phyloP scores from a whole-genome alignment of 179 eudicot genomes.

The Camellia oleifera region DNA sequence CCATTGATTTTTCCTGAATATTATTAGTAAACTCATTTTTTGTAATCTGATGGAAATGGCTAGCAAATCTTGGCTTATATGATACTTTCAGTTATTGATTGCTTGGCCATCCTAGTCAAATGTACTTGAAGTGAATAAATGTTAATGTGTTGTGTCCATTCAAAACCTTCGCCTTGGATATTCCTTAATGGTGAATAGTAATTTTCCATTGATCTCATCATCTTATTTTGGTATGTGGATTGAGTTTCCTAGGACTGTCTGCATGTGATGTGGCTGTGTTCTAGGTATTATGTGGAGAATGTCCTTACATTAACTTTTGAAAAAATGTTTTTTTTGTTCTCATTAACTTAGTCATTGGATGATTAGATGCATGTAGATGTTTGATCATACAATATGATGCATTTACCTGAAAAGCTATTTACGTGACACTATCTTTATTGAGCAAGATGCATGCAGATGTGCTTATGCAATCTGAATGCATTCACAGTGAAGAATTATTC shows the following conservation, averaged over 20 bases:
- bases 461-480: background rate
- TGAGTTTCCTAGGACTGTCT: background rate
- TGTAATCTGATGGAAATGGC: background rate
- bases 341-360: background rate
- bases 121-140: background rate
- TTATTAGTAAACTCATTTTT: no score
- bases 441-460: conserved; percentile 1
- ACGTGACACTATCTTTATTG: background rate
- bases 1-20: no score
- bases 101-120: background rate
- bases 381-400: background rate
- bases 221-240: background rate
- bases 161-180: background rate
- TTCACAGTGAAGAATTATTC: background rate
- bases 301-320: background rate
- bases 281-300: background rate
- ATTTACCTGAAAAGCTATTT: no score
- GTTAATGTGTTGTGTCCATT: background rate
- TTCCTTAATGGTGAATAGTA: background rate
- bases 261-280: background rate
- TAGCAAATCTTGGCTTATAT: background rate
- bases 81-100: background rate
- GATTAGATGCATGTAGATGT: background rate
- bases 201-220: background rate
- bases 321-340: background rate